Evolutionary conservation across 495 filamentous ascomycete genomes (phyloP).

Genomic region (Paragyromitra xinjiangensis): DNA sequence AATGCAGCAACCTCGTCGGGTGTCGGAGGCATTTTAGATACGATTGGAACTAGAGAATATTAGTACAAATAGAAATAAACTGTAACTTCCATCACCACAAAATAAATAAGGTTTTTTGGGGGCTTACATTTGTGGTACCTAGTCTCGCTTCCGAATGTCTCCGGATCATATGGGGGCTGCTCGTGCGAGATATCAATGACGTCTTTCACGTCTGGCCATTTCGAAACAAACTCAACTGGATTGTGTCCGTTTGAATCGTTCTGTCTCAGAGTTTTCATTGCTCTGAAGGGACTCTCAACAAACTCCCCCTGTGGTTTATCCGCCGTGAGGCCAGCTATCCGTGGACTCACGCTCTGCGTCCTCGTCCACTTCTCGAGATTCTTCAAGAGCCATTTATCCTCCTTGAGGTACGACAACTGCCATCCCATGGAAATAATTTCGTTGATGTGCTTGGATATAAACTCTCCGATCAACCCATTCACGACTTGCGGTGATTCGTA

Average conservation of each 20-base stretch:
- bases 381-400: slow-evolving; percentile 98
- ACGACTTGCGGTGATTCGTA: slow-evolving; percentile 81
- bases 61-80: slow-evolving; percentile 43
- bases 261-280: slow-evolving; percentile 76
- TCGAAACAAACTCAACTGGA: slow-evolving; percentile 74
- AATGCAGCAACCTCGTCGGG: slow-evolving; percentile 79
- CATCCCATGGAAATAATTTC: slow-evolving; percentile 81
- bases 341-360: slow-evolving; percentile 76
- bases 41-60: slow-evolving; percentile 72
- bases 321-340: slow-evolving; percentile 69
- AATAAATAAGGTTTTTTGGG: not conserved
- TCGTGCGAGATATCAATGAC: slow-evolving; percentile 77
- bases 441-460: slow-evolving; percentile 77
- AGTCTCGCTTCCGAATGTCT: slow-evolving; percentile 69
- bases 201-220: slow-evolving; percentile 70
- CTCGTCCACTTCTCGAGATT: slow-evolving; percentile 91
- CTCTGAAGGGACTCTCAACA: slow-evolving; percentile 63
- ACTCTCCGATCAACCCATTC: slow-evolving; percentile 81
- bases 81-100: not conserved
- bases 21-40: slow-evolving; percentile 88
- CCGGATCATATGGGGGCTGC: slow-evolving; percentile 72
- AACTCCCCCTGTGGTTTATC: slow-evolving; percentile 34
- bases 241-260: slow-evolving; percentile 80
- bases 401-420: slow-evolving; percentile 87
- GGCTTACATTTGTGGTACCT: slow-evolving; percentile 68